Percentiles rank a stretch among this genome's conserved stretches.
phyloP scores from a whole-genome alignment of 2,329 filamentous ascomycete genomes.

The Xylariales sp. region DNA sequence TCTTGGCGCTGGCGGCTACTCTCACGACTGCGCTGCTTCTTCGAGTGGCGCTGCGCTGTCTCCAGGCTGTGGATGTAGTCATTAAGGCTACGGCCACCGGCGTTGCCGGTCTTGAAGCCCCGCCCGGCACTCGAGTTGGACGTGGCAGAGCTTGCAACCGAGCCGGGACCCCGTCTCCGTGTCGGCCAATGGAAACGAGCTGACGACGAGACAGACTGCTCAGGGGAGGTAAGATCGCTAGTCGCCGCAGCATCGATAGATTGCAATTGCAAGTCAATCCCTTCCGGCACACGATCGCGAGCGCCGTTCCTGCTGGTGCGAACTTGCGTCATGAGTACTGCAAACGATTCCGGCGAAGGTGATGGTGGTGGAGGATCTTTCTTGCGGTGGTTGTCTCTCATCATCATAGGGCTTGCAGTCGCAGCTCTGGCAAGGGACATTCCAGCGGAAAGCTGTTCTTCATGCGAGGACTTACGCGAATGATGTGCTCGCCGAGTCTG shows the following conservation, averaged over 20 bases:
- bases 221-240: slow-evolving; percentile 52
- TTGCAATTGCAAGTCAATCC: slow-evolving; percentile 60
- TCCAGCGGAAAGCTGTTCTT: slow-evolving; percentile 39
- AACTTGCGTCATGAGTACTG: slow-evolving; percentile 55
- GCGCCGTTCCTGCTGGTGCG: slow-evolving; percentile 63
- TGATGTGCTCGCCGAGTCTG: slow-evolving; percentile 26
- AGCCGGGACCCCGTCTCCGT: slow-evolving; percentile 49
- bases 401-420: slow-evolving; percentile 64
- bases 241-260: slow-evolving; percentile 46
- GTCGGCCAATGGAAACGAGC: slow-evolving; percentile 51
- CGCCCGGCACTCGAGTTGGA: slow-evolving; percentile 48
- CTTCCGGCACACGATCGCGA: slow-evolving; percentile 72
- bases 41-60: slow-evolving; percentile 61
- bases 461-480: slow-evolving; percentile 32
- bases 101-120: slow-evolving; percentile 45
- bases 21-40: slow-evolving; percentile 51
- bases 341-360: slow-evolving; percentile 60
- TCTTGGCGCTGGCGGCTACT: slow-evolving; percentile 45
- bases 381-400: slow-evolving; percentile 41
- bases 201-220: slow-evolving; percentile 50
- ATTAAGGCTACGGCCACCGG: slow-evolving; percentile 64
- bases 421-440: slow-evolving; percentile 57
- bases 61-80: slow-evolving; percentile 86
- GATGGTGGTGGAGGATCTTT: slow-evolving; percentile 60
- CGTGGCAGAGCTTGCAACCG: slow-evolving; percentile 53